Percentiles rank a stretch among this genome's conserved stretches.
These are phyloP conservation scores for Medicago ruthenica DNA, from an alignment of 306 rosid species.

Conservation along the genomic window DNA sequence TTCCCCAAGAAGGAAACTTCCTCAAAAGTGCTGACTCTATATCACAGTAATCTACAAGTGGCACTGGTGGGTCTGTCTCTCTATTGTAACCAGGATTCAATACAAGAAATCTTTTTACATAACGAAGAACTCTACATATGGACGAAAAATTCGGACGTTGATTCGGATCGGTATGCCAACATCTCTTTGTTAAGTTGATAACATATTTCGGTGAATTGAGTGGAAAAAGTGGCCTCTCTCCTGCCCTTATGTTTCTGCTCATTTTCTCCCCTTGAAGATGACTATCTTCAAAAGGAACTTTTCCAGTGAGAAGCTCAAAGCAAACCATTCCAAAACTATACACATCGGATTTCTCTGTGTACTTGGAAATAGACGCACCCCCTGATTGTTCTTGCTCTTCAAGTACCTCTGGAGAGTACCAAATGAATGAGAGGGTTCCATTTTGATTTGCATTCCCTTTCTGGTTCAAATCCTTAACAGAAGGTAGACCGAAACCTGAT, in stretches of 20 bases:
- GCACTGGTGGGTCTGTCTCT: slow-evolving; percentile 63
- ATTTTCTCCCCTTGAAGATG: slow-evolving; percentile 93
- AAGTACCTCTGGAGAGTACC: slow-evolving; percentile 91
- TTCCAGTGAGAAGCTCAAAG: slow-evolving; percentile 88
- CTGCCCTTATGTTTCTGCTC: slow-evolving; percentile 89
- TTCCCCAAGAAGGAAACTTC: slow-evolving; percentile 69
- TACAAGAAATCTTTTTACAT: slow-evolving; percentile 61
- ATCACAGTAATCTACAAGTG: slow-evolving; percentile 76
- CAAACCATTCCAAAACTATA: slow-evolving; percentile 96
- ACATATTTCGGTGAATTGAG: slow-evolving; percentile 66
- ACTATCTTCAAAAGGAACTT: slow-evolving; percentile 92
- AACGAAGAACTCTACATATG: slow-evolving; percentile 82
- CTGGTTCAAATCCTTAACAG: slow-evolving; percentile 47
- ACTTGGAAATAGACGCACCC: slow-evolving; percentile 49
- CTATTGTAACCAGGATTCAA: slow-evolving; percentile 68
- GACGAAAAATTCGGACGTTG: slow-evolving; percentile 88
- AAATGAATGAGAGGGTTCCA: slow-evolving; percentile 66
- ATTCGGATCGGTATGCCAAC: slow-evolving; percentile 83
- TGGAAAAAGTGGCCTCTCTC: slow-evolving; percentile 90
- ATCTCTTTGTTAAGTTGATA: slow-evolving; percentile 78
- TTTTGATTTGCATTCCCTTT: slow-evolving; percentile 64
- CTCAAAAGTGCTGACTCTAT: slow-evolving; percentile 63
- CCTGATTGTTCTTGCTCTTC: slow-evolving; percentile 78
- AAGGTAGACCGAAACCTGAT: slow-evolving; percentile 69
- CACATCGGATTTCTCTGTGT: slow-evolving; percentile 79